phyloP scores from a whole-genome alignment of 768 basidiomycete species.

The Butyriboletus loyo region DNA sequence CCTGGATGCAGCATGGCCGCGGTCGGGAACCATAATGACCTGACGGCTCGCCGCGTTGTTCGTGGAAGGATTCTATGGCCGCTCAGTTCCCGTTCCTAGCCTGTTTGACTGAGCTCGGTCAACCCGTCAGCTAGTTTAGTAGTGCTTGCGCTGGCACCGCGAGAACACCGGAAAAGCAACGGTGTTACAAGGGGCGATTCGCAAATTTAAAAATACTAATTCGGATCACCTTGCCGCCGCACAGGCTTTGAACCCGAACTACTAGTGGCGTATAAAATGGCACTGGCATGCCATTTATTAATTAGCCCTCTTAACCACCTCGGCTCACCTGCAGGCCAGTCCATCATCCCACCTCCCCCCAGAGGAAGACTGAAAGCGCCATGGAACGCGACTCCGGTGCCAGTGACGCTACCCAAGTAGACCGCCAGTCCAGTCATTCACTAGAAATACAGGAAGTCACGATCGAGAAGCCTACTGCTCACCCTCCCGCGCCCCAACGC shows the following conservation, averaged over 20 bases:
- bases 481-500: constrained; percentile 6
- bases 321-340: neutral
- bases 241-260: too few relatives aligned
- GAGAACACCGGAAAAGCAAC: neutral
- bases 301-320: neutral
- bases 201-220: neutral
- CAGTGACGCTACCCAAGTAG: constrained; percentile 8
- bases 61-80: too few relatives aligned
- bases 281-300: neutral
- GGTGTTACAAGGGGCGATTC: neutral
- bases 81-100: neutral
- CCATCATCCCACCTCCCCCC: neutral
- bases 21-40: neutral
- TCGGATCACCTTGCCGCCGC: too few relatives aligned
- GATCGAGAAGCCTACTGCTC: constrained; percentile 1
- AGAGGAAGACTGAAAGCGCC: neutral
- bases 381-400: constrained; percentile 9
- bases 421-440: constrained; percentile 14
- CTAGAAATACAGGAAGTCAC: constrained; percentile 4
- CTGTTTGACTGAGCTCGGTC: neutral
- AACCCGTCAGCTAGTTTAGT: constrained; percentile 19
- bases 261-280: constrained; percentile 19
- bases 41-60: neutral
- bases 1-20: constrained; percentile 9
- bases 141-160: constrained; percentile 8